Percentiles rank a stretch among this genome's conserved stretches.
Evolutionary conservation across 2,329 filamentous ascomycete genomes (phyloP).

Genomic region (Gnomoniopsis sp.): DNA sequence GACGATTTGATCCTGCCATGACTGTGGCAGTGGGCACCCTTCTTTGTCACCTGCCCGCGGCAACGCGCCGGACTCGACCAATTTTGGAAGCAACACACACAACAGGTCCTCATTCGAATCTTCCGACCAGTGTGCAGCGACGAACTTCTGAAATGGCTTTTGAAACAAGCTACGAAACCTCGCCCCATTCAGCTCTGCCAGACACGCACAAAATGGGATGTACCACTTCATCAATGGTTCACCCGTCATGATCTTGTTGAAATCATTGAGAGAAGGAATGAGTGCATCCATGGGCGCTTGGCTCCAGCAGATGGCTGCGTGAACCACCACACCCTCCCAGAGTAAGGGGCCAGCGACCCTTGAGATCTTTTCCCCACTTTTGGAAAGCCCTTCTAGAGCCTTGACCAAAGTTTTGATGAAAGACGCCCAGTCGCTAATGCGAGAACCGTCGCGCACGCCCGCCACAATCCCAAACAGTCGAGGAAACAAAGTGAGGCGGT

Average conservation of each 20-base stretch:
- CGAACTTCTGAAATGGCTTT: conserved; percentile 80
- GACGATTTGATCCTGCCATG: conserved; percentile 71
- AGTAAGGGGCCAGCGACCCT: conserved; percentile 37
- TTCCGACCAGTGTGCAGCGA: conserved; percentile 70
- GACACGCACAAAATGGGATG: conserved; percentile 78
- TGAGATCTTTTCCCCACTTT: conserved; percentile 32
- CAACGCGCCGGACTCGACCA: conserved; percentile 56
- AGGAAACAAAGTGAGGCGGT: conserved; percentile 46
- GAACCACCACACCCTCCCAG: conserved; percentile 59
- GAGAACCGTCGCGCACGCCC: conserved; percentile 77
- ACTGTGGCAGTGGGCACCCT: conserved; percentile 55
- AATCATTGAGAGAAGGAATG: conserved; percentile 63
- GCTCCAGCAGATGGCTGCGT: conserved; percentile 65
- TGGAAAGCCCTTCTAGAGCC: conserved; percentile 47
- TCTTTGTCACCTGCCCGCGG: conserved; percentile 51
- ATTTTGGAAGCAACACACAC: conserved; percentile 64
- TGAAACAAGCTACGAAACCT: conserved; percentile 78
- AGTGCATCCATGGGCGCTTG: conserved; percentile 76
- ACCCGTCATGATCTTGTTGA: conserved; percentile 63
- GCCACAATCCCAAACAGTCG: conserved; percentile 64
- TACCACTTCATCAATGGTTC: conserved; percentile 70
- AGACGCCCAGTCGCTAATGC: conserved; percentile 68
- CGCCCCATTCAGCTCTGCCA: conserved; percentile 68
- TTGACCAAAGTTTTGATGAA: conserved; percentile 56
- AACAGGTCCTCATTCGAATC: conserved; percentile 63